Base-by-base conservation (phyloP, 768 basidiomycete genomes). In the Crepidotus variabilis region DNA sequence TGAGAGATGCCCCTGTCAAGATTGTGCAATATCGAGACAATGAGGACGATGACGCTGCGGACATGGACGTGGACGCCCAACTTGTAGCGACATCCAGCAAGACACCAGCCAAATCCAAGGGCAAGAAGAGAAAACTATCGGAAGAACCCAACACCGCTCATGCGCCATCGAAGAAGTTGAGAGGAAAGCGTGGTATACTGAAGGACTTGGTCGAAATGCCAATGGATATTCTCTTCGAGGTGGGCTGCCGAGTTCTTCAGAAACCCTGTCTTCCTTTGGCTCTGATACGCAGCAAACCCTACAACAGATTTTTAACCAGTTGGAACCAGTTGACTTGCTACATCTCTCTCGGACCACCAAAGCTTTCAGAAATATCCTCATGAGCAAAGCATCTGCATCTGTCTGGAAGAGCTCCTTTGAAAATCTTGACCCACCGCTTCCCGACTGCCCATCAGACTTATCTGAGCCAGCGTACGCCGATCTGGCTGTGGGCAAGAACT, bases 271-370 rank as follows among this genome's bases (percentile, higher is more conserved):
- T 28, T 28, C 28, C 28, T 28, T 28, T 8, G 28, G 28, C 13
- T 16, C 13, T 43, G 18, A 43, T 11, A 20, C 11, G 39, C 18
- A 20, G 3, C 18, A 14, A 20, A 43, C 13, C 13, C 5, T 20
- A 43, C 13, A 43, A 43, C 39, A 57, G 57, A 45, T 57, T 34
- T 50, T 58, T 16, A 45, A 22, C 33, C 48, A 33, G 23, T 32
- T 58, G n/a, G 32, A 50, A 18, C 33, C 53, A n/a, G 5, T 45
- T 16, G 52, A 54, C 39, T 34, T 58, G 28, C 20, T 54, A 32
- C 48, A 55, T 39, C 50, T 55, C 2, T 34, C 53, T n/a, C 49
- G 50, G 8, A 54, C 49, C 1, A 54, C 54, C n/a, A 59, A 55
- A n/a, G 34, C 24, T 4, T 22, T 55, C 13, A 48, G 50, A 3